These are phyloP conservation scores for Colletotrichum phormii DNA, from an alignment of 2,329 filamentous ascomycete genomes.

Conservation along the genomic window DNA sequence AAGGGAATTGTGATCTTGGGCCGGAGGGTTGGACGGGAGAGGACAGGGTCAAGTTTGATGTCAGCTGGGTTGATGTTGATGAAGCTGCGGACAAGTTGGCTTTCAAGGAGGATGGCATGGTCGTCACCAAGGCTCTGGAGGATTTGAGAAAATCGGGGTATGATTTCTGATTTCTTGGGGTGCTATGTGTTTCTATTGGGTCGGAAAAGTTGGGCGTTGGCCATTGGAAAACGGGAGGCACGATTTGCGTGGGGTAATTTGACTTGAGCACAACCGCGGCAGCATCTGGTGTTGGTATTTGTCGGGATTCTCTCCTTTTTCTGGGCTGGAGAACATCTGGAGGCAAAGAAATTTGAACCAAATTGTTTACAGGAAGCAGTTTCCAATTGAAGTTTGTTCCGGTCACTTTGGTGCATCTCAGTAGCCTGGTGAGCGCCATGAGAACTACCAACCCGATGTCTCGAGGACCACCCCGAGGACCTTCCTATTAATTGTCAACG, in stretches of 20 bases:
- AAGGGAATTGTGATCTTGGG: conserved; percentile 42
- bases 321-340: no score
- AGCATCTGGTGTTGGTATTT: neutral
- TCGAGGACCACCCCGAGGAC: neutral
- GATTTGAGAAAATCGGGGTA: conserved; percentile 44
- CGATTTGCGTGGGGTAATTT: neutral
- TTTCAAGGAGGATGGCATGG: conserved; percentile 40
- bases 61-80: conserved; percentile 42
- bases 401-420: neutral
- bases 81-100: conserved; percentile 41
- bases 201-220: neutral
- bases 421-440: neutral
- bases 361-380: neutral
- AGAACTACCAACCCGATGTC: neutral
- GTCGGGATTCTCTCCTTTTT: neutral
- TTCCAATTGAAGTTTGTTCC: neutral
- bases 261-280: neutral
- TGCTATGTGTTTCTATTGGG: neutral
- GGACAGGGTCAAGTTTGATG: conserved; percentile 44
- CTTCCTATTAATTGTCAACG: neutral
- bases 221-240: neutral
- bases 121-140: conserved; percentile 42
- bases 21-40: conserved; percentile 19
- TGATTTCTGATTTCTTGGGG: conserved; percentile 35
- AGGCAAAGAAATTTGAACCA: neutral